Base-by-base conservation (phyloP, 345 rosid species). In the Cardamine occulta region DNA sequence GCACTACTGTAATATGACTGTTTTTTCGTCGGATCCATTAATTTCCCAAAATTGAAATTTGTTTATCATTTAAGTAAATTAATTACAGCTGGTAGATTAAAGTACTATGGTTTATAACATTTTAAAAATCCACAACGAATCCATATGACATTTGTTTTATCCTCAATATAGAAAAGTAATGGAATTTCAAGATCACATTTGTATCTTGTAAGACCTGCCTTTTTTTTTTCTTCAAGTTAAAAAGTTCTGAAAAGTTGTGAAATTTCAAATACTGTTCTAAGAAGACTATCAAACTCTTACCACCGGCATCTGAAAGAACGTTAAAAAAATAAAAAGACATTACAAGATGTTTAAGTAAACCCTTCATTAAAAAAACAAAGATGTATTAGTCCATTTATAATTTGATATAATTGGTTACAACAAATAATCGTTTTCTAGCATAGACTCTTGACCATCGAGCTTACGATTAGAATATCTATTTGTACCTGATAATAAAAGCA, bases 131-230 rank as follows among this genome's bases (percentile, higher is more conserved):
- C 15, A 29, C 48, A 74, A 56, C 26, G 4, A 73, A 63, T 18
- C 55, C 53, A 23, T 40, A 7, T 45, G 23, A 24, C 52, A 47
- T 57, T 57, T 45, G 29, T 23, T 57, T 31, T 47, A 8, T 57
- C 52, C 60, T 74, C 14, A 34, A 13, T 56, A 44, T 17, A 66
- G 78, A 35, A 71, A 63, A 55, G 39, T 39, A 2, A 53, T 52
- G 31, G 7, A 15, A 7, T 19, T 24, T 37, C 42, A 63, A 63
- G 17, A 23, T 14, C 53, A 18, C 18, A 45, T n/a, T 52, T 39
- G 24, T 35, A 49, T 37, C 6, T 67, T 1, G 37, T 54, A 11
- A 37, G 5, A 68, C 52, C 17, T 53, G 21, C 7, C 7, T 57
- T 8, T 19, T 19, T 19, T 19, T 19, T 19, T 19, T 19, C 19